Conservation (phyloP, 1,284 basidiomycete genomes). For the Trichosporon faecale region DNA sequence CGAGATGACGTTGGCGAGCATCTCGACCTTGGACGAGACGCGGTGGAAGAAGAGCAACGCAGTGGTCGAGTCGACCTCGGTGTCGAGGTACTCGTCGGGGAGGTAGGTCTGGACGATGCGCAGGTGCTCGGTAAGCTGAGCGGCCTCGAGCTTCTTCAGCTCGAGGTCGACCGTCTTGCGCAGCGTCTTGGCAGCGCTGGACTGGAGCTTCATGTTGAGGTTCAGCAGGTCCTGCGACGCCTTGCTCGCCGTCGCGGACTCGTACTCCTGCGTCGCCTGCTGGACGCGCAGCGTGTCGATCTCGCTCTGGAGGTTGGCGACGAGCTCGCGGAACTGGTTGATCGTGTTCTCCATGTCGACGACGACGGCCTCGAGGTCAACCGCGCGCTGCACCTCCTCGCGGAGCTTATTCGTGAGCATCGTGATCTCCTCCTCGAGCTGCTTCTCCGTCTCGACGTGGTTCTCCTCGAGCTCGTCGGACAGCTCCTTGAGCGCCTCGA, state of each 20-base stretch:
- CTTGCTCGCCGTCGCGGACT: constrained; percentile 69
- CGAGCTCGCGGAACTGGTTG: constrained; percentile 83
- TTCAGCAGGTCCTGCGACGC: constrained; percentile 81
- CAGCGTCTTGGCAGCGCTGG: constrained; percentile 81
- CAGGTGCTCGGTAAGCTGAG: constrained; percentile 73
- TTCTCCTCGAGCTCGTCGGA: constrained; percentile 97
- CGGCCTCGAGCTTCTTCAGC: constrained; percentile 74
- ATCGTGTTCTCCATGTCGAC: constrained; percentile 85
- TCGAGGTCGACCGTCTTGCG: constrained; percentile 83
- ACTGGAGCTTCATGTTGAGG: constrained; percentile 86
- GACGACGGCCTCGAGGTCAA: constrained; percentile 69
- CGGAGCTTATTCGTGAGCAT: constrained; percentile 57
- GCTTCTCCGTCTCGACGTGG: constrained; percentile 89
- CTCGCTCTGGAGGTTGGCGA: constrained; percentile 80
- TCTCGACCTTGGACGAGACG: constrained; percentile 74
- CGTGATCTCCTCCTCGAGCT: constrained; percentile 86
- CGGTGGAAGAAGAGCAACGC: constrained; percentile 89
- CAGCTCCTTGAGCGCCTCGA: constrained; percentile 91
- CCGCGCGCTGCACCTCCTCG: constrained; percentile 65
- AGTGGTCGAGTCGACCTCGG: constrained; percentile 77
- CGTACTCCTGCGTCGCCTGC: constrained; percentile 75
- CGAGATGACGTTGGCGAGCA: constrained; percentile 75
- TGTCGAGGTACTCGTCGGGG: constrained; percentile 77
- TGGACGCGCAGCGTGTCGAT: constrained; percentile 74
- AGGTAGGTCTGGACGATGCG: constrained; percentile 68